Percentiles rank a stretch among this genome's conserved stretches.
phyloP scores from a whole-genome alignment of 129 eudicot genomes.

The Cynara cardunculus region DNA sequence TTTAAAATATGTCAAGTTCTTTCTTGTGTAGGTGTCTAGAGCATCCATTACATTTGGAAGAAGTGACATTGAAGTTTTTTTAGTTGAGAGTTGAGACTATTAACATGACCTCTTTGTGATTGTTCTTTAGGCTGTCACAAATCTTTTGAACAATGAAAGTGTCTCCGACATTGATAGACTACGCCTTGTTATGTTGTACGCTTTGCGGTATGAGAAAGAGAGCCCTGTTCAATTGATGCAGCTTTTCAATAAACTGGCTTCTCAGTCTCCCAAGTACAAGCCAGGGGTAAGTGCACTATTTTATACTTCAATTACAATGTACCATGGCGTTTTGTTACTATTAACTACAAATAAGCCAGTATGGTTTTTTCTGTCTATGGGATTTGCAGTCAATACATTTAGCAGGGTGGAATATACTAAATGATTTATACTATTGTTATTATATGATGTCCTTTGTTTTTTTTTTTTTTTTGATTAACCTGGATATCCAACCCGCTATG shows the following conservation, averaged over 20 bases:
- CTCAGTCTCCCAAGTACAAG: constrained; percentile 91
- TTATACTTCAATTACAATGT: constrained; percentile 2
- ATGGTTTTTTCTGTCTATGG: neutral
- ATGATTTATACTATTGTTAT: neutral
- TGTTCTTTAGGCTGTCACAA: constrained; percentile 80
- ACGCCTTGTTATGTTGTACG: constrained; percentile 91
- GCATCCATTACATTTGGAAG: neutral
- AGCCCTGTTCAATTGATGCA: constrained; percentile 99
- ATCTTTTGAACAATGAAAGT: constrained; percentile 77
- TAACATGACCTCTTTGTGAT: constrained; percentile 17
- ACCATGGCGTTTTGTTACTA: neutral
- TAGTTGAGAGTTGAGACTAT: constrained; percentile 1
- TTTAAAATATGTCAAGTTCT: neutral
- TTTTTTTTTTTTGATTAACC: too few species aligned
- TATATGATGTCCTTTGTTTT: neutral
- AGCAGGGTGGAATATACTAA: neutral
- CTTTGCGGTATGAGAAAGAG: constrained; percentile 94
- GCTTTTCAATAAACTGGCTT: constrained; percentile 88
- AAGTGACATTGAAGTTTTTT: neutral
- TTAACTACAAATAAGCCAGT: neutral
- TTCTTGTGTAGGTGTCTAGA: neutral
- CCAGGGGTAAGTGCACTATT: constrained; percentile 67
- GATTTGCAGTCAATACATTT: too few species aligned
- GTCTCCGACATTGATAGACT: constrained; percentile 88
- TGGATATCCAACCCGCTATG: too few species aligned